Conservation (phyloP, 148 eudicot species). For the Rhododendron kiyosumense region DNA sequence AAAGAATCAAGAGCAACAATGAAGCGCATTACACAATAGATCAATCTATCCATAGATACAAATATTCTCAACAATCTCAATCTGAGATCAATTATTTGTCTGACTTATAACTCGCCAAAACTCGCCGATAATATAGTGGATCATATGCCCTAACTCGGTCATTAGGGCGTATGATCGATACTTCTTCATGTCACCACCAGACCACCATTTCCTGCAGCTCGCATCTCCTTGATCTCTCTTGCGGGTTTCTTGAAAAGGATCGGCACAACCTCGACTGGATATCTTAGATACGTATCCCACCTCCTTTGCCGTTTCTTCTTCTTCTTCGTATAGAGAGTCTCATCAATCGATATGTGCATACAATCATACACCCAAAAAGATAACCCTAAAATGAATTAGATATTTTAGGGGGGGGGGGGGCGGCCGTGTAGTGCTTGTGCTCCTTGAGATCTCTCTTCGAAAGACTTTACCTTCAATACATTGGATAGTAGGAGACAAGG, state of each 20-base stretch:
- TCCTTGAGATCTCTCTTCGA: not conserved
- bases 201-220: not conserved
- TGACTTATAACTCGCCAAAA: not conserved
- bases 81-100: not conserved
- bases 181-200: not conserved
- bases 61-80: not conserved
- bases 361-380: not conserved
- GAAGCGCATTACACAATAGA: no score
- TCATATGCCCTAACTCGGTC: not conserved
- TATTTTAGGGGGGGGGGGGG: not conserved
- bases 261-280: not conserved
- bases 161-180: not conserved
- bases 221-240: not conserved
- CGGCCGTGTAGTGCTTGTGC: not conserved
- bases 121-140: not conserved
- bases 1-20: no score
- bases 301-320: not conserved
- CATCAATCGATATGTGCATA: not conserved
- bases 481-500: not conserved
- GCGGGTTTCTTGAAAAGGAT: not conserved
- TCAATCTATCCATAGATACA: not conserved
- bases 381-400: not conserved
- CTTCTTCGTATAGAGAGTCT: not conserved
- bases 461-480: not conserved
- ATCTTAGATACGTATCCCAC: not conserved